Base-by-base conservation (phyloP, 2,329 filamentous ascomycete species). In the Pseudogymnoascus sp. region DNA sequence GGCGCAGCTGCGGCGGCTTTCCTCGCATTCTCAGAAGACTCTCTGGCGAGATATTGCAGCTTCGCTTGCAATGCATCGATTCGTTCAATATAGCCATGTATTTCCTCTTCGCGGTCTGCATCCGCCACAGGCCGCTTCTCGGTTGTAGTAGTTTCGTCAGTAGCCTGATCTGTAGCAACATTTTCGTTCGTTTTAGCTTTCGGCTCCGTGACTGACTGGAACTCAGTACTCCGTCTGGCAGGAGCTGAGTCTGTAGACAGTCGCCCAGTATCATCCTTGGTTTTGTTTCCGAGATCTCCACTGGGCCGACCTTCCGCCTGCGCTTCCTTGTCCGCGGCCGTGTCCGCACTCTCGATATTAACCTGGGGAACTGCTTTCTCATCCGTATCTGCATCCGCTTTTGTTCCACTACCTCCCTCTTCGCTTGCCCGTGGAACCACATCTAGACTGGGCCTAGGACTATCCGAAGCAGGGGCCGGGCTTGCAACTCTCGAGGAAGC, bases 51-150 rank as follows among this genome's bases (percentile, higher is more conserved):
- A 71, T 96, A 97, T 68, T 93, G 89, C 28, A 99, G 78, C 73
- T 99, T 97, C 5, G 91, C 86, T 74, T 97, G 91, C 1, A 99
- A 78, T 3, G 93, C 89, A 78, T 99, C 95, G 63, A 97, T 95
- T 37, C 89, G 87, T 75, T 99, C 95, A 5, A 93, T 83, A 66
- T 96, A 91, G 59, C 83, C 83, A 70, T 95, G 87, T 42, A 92
- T 82, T 73, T 97, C 95, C 69, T 95, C 90, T 64, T 93, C 88
- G 67, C 90, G 85, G 66, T 86, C 83, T 25, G 59, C 59, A 28
- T 38, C 59, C 12, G 36, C 59, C 3, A 25, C 36, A 36, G 61
- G 81, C 76, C 70, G 79, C 38, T 31, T 44, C 25, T 62, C 60
- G 21, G 36, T 25, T 16, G 36, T 23, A 5, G 14, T 5, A 31